A percentile compares a stretch with the other conserved stretches of the same genome.
Evolutionary conservation across 2,329 filamentous ascomycete genomes (phyloP).

Genomic region (Paraphoma chrysanthemicola): DNA sequence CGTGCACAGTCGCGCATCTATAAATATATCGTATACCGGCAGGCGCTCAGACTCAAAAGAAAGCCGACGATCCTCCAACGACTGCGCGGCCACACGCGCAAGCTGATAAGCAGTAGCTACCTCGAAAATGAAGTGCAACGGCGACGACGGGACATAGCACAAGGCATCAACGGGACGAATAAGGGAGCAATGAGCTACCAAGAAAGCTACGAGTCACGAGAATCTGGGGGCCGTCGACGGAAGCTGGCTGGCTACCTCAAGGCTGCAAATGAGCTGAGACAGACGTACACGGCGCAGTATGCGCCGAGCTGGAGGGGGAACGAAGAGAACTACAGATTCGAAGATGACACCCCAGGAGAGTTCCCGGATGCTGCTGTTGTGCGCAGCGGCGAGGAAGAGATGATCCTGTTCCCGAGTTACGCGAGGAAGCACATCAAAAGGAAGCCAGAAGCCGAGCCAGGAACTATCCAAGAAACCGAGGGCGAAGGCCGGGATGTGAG

Average conservation of each 20-base stretch:
- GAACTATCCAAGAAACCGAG: constrained; percentile 45
- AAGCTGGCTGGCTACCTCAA: constrained; percentile 78
- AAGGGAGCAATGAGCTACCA: constrained; percentile 39
- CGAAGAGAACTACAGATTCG: constrained; percentile 52
- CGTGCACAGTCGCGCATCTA: constrained; percentile 79
- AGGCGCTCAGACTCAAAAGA: constrained; percentile 49
- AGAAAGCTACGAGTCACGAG: constrained; percentile 50
- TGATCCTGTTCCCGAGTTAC: constrained; percentile 95
- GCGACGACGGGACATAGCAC: constrained; percentile 41
- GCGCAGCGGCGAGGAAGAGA: constrained; percentile 82
- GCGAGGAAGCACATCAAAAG: constrained; percentile 72
- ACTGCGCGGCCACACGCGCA: constrained; percentile 42
- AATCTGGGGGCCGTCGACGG: constrained; percentile 76
- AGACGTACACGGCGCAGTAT: constrained; percentile 68
- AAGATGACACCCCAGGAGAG: constrained; percentile 69
- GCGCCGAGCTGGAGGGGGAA: constrained; percentile 55
- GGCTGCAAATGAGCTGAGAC: constrained; percentile 74
- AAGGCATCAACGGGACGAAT: constrained; percentile 29
- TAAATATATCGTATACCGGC: constrained; percentile 71
- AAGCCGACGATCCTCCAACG: constrained; percentile 39
- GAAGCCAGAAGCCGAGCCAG: constrained; percentile 47
- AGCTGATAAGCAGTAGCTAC: constrained; percentile 30
- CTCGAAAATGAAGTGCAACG: constrained; percentile 43
- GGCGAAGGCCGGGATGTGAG: constrained; percentile 52
- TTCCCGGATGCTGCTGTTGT: constrained; percentile 88